phyloP scores from a whole-genome alignment of 148 eudicot genomes.

The Polygonum aviculare region DNA sequence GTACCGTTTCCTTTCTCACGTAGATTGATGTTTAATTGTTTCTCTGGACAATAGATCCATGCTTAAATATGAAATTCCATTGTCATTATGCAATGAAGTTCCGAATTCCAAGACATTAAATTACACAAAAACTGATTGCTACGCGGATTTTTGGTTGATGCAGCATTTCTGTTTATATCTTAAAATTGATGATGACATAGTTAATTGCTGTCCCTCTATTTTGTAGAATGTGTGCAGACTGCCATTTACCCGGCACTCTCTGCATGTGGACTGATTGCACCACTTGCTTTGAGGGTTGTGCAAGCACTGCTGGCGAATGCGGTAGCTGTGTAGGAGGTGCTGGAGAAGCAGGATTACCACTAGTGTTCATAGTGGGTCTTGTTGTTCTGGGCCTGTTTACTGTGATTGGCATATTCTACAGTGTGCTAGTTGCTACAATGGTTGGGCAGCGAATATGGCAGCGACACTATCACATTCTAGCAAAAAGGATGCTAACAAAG shows the following conservation, averaged over 20 bases:
- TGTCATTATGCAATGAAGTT: neutral
- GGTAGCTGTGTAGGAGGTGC: constrained; percentile 86
- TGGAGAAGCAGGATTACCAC: constrained; percentile 92
- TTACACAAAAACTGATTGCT: neutral
- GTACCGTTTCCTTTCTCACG: neutral
- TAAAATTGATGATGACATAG: neutral
- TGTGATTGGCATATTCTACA: constrained; percentile 89
- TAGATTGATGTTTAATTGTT: neutral
- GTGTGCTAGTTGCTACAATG: constrained; percentile 93
- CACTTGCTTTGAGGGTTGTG: constrained; percentile 76
- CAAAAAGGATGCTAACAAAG: constrained; percentile 94
- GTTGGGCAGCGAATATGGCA: constrained; percentile 98
- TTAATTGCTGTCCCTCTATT: neutral
- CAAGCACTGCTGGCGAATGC: constrained; percentile 75
- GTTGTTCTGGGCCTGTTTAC: constrained; percentile 78
- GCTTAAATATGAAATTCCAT: neutral
- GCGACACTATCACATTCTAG: constrained; percentile 95
- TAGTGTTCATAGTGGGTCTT: constrained; percentile 67
- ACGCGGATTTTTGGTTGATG: neutral
- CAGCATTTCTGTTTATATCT: neutral
- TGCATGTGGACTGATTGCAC: constrained; percentile 96
- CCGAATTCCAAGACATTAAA: neutral
- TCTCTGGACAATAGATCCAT: neutral
- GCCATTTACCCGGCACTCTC: constrained; percentile 81
- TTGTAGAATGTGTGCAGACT: constrained; percentile 71